Evolutionary conservation across 2,329 filamentous ascomycete species (phyloP), one percentile per base, ranked within the genome.

Genomic region (Lasiodiplodia sp.): DNA sequence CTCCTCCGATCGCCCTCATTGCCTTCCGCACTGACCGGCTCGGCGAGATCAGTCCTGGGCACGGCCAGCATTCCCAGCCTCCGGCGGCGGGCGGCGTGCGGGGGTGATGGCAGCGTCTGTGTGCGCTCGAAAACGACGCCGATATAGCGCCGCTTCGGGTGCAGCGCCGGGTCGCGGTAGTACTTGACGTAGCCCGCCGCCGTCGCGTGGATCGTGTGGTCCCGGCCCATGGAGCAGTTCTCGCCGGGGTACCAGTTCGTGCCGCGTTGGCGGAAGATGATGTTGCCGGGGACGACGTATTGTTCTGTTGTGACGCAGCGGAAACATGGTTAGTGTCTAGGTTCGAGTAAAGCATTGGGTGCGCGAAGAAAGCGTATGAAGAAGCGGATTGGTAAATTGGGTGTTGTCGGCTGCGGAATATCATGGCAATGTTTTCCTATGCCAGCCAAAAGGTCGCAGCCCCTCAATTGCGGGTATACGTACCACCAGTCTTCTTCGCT

Each of bases 201-300:
- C 69, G 89, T 90, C 66, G 96, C 90, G 81, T 92, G 97, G 78
- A 99, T 96, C 63, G 95, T 98, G 84, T 98, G 96, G 80, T 99
- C 94, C 70, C 96, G 91, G 63, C 96, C 96, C 85, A 98, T 95
- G 75, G 90, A 92, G 80, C 92, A 93, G 82, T 99, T 98, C 79
- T 98, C 96, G 75, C 96, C 96, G 0, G 96, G 91, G 79, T 91
- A 95, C 96, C 96, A 99, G 76, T 90, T 88, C 4, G 96, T 96
- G 75, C 96, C 96, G 76, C 95, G 91, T 82, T 99, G 96, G 79
- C 93, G 94, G 88, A 96, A 99, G 82, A 99, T 92, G 81, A 99
- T 99, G 84, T 97, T 98, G 67, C 96, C 96, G 4, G 94, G 92
- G 69, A 97, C 91, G 44, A 99, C 96, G 80, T 91, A 97, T 84